A percentile compares a stretch with the other conserved stretches of the same genome.
These are phyloP conservation scores for Phytophthora palmivora DNA, from an alignment of 352 stramenopile genomes.

Conservation along the genomic window DNA sequence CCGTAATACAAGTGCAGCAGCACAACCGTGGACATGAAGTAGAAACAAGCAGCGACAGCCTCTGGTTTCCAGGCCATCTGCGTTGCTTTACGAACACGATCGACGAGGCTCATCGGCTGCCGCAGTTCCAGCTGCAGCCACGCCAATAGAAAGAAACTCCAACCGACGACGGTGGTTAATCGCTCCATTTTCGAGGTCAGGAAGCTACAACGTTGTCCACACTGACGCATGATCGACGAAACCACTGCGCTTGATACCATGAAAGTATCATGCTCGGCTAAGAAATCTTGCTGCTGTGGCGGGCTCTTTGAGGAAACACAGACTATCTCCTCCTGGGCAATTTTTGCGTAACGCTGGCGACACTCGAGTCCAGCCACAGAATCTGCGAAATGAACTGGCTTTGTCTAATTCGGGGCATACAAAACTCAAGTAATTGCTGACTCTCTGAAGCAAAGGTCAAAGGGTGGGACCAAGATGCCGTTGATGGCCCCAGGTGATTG, in stretches of 20 bases:
- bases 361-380: slow-evolving; percentile 19
- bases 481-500: slow-evolving; percentile 9
- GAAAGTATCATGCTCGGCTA: slow-evolving; percentile 3
- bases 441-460: slow-evolving; percentile 24
- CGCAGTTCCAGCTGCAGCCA: slow-evolving; percentile 11
- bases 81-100: slow-evolving; percentile 11
- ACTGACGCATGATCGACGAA: slow-evolving; percentile 6
- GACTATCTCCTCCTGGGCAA: slow-evolving; percentile 25
- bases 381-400: slow-evolving; percentile 27
- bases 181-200: background rate
- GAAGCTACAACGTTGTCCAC: slow-evolving; percentile 1
- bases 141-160: slow-evolving; percentile 7
- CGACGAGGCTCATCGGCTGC: slow-evolving; percentile 9
- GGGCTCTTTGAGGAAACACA: slow-evolving; percentile 2
- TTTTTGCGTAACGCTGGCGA: slow-evolving; percentile 34
- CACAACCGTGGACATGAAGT: too few species aligned
- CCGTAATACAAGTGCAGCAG: background rate
- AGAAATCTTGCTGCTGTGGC: slow-evolving; percentile 6
- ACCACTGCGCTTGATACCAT: background rate
- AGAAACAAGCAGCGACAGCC: slow-evolving; percentile 3
- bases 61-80: background rate
- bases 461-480: slow-evolving; percentile 30
- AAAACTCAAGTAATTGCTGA: slow-evolving; percentile 28
- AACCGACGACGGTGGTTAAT: background rate
- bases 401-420: slow-evolving; percentile 7